Conservation (phyloP, 148 eudicot genomes). For the Euryodendron excelsum region DNA sequence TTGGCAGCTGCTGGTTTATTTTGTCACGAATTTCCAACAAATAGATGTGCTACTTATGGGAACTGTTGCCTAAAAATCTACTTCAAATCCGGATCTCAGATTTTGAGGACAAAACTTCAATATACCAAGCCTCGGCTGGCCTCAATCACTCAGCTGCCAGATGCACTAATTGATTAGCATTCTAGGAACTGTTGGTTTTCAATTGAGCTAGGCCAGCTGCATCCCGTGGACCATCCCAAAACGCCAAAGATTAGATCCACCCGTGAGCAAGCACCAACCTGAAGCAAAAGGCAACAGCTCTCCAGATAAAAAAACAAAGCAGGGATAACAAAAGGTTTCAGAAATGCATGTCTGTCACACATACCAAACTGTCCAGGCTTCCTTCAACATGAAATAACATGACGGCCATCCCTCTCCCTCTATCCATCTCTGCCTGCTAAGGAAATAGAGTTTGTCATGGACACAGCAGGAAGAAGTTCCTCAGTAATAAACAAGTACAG, state of each 20-base stretch:
- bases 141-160: background rate
- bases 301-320: background rate
- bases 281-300: background rate
- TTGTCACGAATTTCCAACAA: conserved; percentile 11
- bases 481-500: background rate
- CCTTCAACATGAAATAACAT: conserved; percentile 89
- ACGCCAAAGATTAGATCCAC: conserved; percentile 74
- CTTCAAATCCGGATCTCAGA: background rate
- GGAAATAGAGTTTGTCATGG: background rate
- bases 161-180: conserved; percentile 30
- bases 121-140: conserved; percentile 26
- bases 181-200: conserved; percentile 43
- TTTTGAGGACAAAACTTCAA: conserved; percentile 42
- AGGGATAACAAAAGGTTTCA: background rate
- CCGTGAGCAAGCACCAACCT: conserved; percentile 73
- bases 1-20: conserved; percentile 13
- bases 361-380: conserved; percentile 67
- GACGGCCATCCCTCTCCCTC: conserved; percentile 68
- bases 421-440: conserved; percentile 78
- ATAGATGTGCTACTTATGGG: conserved; percentile 14
- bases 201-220: conserved; percentile 67
- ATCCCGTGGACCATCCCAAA: conserved; percentile 88
- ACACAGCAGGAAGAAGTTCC: background rate
- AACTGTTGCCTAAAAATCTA: conserved; percentile 11
- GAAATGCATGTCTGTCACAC: background rate